Evolutionary conservation across 225 moss, liverwort and hornwort genomes (phyloP).

Genomic region (Physcomitrium patens): DNA sequence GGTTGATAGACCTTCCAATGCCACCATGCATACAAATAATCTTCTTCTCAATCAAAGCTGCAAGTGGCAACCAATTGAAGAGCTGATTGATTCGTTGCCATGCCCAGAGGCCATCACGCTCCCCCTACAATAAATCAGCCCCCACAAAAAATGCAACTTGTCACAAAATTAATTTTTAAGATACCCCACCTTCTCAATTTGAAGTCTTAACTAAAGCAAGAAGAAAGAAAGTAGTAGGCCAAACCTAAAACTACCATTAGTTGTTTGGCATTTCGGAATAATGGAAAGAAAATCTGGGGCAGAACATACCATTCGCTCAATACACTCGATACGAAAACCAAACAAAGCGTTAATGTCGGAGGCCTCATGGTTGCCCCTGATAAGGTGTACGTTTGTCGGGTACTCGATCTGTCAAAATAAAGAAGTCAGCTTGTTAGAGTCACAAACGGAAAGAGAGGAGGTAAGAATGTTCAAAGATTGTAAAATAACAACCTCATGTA

Average conservation of each 20-base stretch:
- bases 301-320: conserved; percentile 70
- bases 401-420: conserved; percentile 63
- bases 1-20: conserved; percentile 84
- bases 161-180: background rate
- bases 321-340: conserved; percentile 83
- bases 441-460: background rate
- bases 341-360: conserved; percentile 83
- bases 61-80: conserved; percentile 86
- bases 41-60: conserved; percentile 82
- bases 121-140: conserved; percentile 56
- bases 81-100: conserved; percentile 88
- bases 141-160: conserved; percentile 16
- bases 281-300: background rate
- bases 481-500: conserved; percentile 6
- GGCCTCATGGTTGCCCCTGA: conserved; percentile 84
- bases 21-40: conserved; percentile 97
- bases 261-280: background rate
- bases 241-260: background rate
- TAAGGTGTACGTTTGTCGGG: conserved; percentile 74
- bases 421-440: conserved; percentile 17
- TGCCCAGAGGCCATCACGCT: conserved; percentile 80
- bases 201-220: background rate
- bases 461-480: conserved; percentile 12
- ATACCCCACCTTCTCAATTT: background rate
- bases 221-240: conserved; percentile 11